These are phyloP conservation scores for Macrocybe sp. DNA, from an alignment of 1,284 basidiomycete genomes.

Conservation along the genomic window DNA sequence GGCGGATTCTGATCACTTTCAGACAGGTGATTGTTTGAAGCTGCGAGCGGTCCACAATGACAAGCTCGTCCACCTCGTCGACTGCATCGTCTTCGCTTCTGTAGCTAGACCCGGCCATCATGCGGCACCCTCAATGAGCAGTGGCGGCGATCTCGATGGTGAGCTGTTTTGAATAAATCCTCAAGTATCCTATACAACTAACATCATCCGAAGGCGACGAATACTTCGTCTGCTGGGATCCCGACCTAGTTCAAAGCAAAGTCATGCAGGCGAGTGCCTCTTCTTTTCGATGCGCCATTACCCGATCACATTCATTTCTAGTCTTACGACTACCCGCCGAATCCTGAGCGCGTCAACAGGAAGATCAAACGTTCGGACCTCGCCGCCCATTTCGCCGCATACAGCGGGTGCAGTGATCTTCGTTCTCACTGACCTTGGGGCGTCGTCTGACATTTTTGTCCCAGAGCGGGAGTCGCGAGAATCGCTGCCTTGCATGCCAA, in stretches of 20 bases:
- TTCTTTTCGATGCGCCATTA: background rate
- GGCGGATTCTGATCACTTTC: background rate
- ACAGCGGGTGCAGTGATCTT: constrained; percentile 41
- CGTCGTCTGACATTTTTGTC: background rate
- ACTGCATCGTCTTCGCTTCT: constrained; percentile 62
- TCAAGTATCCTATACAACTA: background rate
- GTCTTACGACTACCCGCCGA: constrained; percentile 64
- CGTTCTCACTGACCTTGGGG: constrained; percentile 10
- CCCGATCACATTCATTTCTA: constrained; percentile 16
- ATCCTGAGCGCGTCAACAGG: constrained; percentile 43
- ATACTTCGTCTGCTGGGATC: constrained; percentile 66
- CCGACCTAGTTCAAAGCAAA: constrained; percentile 49
- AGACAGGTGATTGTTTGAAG: constrained; percentile 56
- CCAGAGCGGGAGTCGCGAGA: constrained; percentile 47
- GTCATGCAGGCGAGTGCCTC: constrained; percentile 41
- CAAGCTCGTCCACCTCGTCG: constrained; percentile 48
- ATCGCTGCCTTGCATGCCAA: constrained; percentile 51
- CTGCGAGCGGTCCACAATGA: constrained; percentile 50
- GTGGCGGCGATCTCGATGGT: constrained; percentile 61
- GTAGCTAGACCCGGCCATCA: constrained; percentile 50
- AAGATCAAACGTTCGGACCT: constrained; percentile 49
- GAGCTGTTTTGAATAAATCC: constrained; percentile 5
- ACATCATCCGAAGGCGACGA: constrained; percentile 42
- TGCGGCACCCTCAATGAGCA: constrained; percentile 63
- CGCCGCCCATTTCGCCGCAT: constrained; percentile 57